Conservation (phyloP, 257 asterid genomes). For the Petrea volubilis region DNA sequence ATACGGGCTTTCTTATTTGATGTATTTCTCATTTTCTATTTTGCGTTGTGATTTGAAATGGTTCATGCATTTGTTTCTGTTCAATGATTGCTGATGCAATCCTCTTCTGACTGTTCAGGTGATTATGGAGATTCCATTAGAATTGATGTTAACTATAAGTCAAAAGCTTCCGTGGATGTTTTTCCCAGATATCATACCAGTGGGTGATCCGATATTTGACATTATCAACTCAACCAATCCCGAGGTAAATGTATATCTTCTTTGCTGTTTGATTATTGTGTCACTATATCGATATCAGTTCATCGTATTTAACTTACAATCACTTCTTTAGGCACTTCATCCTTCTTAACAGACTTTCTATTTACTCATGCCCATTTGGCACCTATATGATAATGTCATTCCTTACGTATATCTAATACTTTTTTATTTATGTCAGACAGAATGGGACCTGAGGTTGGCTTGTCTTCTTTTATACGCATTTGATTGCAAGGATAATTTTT, state of each 20-base stretch:
- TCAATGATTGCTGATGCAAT: background rate
- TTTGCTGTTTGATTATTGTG: constrained; percentile 12
- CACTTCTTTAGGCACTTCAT: background rate
- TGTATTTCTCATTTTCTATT: background rate
- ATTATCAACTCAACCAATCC: constrained; percentile 94
- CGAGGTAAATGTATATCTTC: constrained; percentile 54
- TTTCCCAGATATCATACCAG: constrained; percentile 89
- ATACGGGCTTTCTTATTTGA: background rate
- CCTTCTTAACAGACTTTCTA: background rate
- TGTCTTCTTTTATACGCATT: constrained; percentile 82
- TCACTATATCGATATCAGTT: background rate
- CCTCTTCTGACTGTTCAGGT: constrained; percentile 53
- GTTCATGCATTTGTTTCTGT: background rate
- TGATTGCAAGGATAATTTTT: constrained; percentile 94
- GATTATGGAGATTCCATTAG: constrained; percentile 96
- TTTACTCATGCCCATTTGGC: constrained; percentile 3
- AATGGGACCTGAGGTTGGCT: constrained; percentile 95
- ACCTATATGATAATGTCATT: constrained; percentile 12
- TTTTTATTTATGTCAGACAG: constrained; percentile 67
- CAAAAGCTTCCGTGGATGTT: constrained; percentile 98
- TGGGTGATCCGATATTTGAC: constrained; percentile 96
- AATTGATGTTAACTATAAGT: constrained; percentile 92
- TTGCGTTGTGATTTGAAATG: background rate
- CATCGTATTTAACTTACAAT: background rate
- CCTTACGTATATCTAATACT: constrained; percentile 30